Evolutionary conservation across 2,329 filamentous ascomycete species (phyloP), one percentile per base, ranked within the genome.

Genomic region (Fusarium palustre): DNA sequence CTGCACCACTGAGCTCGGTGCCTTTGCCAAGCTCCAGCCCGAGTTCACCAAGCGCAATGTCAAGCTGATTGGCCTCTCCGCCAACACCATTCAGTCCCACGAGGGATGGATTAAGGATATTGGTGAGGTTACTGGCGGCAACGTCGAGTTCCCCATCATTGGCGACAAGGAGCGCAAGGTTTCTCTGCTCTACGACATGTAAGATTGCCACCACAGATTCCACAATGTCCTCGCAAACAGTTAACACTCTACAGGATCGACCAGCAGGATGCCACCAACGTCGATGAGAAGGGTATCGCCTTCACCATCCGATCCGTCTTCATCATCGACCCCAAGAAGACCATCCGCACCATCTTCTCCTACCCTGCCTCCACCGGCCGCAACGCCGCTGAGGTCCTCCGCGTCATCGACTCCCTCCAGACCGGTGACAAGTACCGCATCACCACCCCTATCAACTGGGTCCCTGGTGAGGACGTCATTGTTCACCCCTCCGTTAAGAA

Each of bases 281-380:
- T 94, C 60, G 91, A 94, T 80, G 81, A 86, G 76, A 93, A 93
- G 87, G 91, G 91, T 74, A 92, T 95, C 74, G 93, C 94, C 59
- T 95, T 97, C 83, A 97, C 94, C 75, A 97, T 97, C 83, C 93
- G 94, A 76, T 93, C 92, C 74, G 94, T 97, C 78, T 97, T 97
- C 87, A 86, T 97, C 83, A 96, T 97, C 80, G 94, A 97, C 85
- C 94, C 94, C 70, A 89, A 88, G 81, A 97, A 97, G 90, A 95
- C 91, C 81, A 96, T 97, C 83, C 91, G 94, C 75, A 89, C 94
- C 79, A 97, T 93, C 80, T 91, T 97, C 84, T 90, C 92, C 78
- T 97, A 97, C 86, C 94, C 94, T 43, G 94, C 94, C 66, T 94
- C 91, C 62, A 97, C 93, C 46, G 94, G 94, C 81, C 90, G 92